Conservation (phyloP, 1,139 yeast genomes). For the Hyphopichia khmerensis region DNA sequence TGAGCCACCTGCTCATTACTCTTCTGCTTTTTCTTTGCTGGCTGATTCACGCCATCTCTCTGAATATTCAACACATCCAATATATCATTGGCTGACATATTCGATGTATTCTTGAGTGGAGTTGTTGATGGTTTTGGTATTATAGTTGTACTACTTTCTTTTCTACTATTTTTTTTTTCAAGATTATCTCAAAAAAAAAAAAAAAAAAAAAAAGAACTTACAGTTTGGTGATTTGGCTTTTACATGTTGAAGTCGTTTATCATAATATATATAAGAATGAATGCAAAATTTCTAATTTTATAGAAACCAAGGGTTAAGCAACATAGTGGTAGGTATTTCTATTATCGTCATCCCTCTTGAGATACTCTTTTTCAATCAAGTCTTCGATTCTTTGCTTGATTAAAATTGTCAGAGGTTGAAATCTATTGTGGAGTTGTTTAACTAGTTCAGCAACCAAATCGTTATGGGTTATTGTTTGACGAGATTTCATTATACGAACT, state of each 20-base stretch:
- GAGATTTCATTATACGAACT: constrained; percentile 81
- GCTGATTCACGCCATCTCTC: constrained; percentile 37
- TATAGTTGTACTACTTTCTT: not conserved
- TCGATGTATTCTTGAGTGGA: not conserved
- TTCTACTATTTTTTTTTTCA: not conserved
- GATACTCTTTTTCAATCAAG: constrained; percentile 78
- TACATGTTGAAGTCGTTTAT: not conserved
- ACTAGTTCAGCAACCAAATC: constrained; percentile 68
- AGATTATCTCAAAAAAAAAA: not conserved
- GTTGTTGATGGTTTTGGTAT: too few species aligned
- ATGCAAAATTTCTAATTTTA: not conserved
- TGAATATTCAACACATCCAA: constrained; percentile 75
- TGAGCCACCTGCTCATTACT: constrained; percentile 21
- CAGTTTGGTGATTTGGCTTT: not conserved
- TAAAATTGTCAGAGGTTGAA: constrained; percentile 64
- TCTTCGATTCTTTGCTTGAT: constrained; percentile 82
- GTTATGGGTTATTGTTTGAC: constrained; percentile 61
- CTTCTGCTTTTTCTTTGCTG: constrained; percentile 42
- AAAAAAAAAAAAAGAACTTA: not conserved
- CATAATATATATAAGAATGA: not conserved
- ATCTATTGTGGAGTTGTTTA: constrained; percentile 60
- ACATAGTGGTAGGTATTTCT: constrained; percentile 68
- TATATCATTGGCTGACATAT: constrained; percentile 60
- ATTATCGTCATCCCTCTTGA: constrained; percentile 68
- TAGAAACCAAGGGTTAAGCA: constrained; percentile 35